Base-by-base conservation (phyloP, 768 basidiomycete species). In the Mycena kentingensis region DNA sequence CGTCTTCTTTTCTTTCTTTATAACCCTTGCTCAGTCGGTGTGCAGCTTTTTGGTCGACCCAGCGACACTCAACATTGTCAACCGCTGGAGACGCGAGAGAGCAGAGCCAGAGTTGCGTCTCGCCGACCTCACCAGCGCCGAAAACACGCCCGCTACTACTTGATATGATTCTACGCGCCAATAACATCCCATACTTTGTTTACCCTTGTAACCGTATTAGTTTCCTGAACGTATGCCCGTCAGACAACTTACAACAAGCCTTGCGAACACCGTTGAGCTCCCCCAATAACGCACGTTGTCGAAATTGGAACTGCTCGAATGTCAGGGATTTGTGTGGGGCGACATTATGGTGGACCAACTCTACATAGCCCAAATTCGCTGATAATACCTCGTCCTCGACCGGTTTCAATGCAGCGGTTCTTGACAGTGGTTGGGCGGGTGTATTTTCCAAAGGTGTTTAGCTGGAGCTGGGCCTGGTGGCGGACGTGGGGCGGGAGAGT, bases 301-400 rank as follows among this genome's bases (percentile, higher is more conserved):
- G 82, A 75, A 98, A 97, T 73, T 95, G 93, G 74, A 81, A 91
- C 95, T 97, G 63, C n/a, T n/a, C n/a, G n/a, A n/a, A n/a, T n/a
- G n/a, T n/a, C n/a, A n/a, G n/a, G n/a, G 7, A 34, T 21, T 24
- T 18, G 26, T 53, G 29, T 52, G 41, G 34, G 31, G 31, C n/a
- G 32, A 18, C 25, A 41, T 5, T 57, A 10, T 37, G n/a, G 8
- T 15, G 24, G 56, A 68, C 50, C 58, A 62, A 93, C 94, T 63
- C 94, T 78, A 63, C 85, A 91, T 35, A 97, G 67, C 0, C 82
- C 92, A 70, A 97, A 96, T 70, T 95, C 88, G 64, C 87, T 85
- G 60, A 98, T 88, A 27, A 97, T 76, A 48, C 94, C 96, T 54
- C 93, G 80, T 6, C 92, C 93, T 52, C 85, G 78, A 1, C 96